phyloP scores from a whole-genome alignment of 345 rosid genomes.

The sweet orange (Citrus sinensis) region DNA sequence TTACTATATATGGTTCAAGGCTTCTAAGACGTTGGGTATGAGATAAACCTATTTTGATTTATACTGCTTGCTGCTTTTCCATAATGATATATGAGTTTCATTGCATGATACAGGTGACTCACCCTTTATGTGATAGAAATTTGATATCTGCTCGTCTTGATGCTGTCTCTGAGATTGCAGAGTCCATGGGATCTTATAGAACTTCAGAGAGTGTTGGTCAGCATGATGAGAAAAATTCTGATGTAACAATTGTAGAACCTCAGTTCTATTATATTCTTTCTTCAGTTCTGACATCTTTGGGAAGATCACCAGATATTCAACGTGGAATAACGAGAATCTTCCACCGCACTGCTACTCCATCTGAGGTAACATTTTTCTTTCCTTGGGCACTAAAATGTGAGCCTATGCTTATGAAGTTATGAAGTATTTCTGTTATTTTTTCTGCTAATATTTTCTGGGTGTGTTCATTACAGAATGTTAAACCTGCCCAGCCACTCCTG shows the following conservation, averaged over 20 bases:
- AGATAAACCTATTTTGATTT: background rate
- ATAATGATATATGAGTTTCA: slow-evolving; percentile 14
- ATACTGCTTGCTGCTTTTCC: background rate
- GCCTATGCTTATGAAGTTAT: background rate
- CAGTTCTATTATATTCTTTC: slow-evolving; percentile 58
- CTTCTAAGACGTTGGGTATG: slow-evolving; percentile 93
- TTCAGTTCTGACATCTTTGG: slow-evolving; percentile 66
- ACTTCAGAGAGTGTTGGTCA: slow-evolving; percentile 32
- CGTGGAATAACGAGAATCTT: slow-evolving; percentile 97
- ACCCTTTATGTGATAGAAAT: slow-evolving; percentile 80
- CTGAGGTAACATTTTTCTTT: slow-evolving; percentile 58
- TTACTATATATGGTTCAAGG: slow-evolving; percentile 83
- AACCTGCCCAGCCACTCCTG: background rate
- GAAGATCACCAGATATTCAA: slow-evolving; percentile 81
- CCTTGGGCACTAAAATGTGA: background rate
- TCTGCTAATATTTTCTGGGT: background rate
- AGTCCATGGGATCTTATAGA: slow-evolving; percentile 65
- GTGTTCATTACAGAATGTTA: background rate
- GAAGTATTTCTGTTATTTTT: background rate
- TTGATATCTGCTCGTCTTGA: slow-evolving; percentile 90
- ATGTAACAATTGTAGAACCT: slow-evolving; percentile 31
- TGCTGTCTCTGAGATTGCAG: slow-evolving; percentile 95
- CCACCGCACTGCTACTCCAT: slow-evolving; percentile 81
- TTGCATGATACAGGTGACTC: slow-evolving; percentile 65
- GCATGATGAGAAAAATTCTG: slow-evolving; percentile 39